These are phyloP conservation scores for Moesziomyces globuligerus DNA, from an alignment of 1,284 basidiomycete genomes.

Conservation along the genomic window DNA sequence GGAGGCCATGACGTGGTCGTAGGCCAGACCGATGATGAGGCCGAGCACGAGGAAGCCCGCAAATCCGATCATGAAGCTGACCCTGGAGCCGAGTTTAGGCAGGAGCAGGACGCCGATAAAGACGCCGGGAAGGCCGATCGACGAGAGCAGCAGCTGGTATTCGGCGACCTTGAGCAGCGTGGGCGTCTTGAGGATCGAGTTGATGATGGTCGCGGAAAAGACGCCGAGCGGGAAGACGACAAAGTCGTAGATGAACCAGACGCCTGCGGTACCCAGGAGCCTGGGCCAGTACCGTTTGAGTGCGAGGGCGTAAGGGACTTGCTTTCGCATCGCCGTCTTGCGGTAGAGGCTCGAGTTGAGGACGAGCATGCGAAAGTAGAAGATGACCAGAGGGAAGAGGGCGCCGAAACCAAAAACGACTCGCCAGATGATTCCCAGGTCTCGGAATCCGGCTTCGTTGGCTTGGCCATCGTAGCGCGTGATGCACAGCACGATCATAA, in stretches of 20 bases:
- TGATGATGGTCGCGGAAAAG: conserved; percentile 50
- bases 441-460: conserved; percentile 71
- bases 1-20: conserved; percentile 76
- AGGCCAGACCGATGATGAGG: conserved; percentile 73
- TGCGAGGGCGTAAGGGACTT: conserved; percentile 75
- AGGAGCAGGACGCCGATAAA: conserved; percentile 71
- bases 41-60: conserved; percentile 79
- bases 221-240: conserved; percentile 79
- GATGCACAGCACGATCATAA: conserved; percentile 77
- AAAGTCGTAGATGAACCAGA: conserved; percentile 73
- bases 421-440: conserved; percentile 79
- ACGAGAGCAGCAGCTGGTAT: conserved; percentile 77
- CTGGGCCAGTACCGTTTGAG: conserved; percentile 75
- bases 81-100: conserved; percentile 38
- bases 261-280: conserved; percentile 45
- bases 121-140: conserved; percentile 77
- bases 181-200: conserved; percentile 72
- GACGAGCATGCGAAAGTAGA: conserved; percentile 73
- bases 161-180: conserved; percentile 71
- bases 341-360: conserved; percentile 44
- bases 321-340: conserved; percentile 53
- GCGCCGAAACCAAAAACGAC: conserved; percentile 79
- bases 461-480: conserved; percentile 37
- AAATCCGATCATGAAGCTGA: conserved; percentile 77
- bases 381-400: conserved; percentile 76